These are phyloP conservation scores for Chamaenerion angustifolium DNA, from an alignment of 345 rosid genomes.

Conservation along the genomic window DNA sequence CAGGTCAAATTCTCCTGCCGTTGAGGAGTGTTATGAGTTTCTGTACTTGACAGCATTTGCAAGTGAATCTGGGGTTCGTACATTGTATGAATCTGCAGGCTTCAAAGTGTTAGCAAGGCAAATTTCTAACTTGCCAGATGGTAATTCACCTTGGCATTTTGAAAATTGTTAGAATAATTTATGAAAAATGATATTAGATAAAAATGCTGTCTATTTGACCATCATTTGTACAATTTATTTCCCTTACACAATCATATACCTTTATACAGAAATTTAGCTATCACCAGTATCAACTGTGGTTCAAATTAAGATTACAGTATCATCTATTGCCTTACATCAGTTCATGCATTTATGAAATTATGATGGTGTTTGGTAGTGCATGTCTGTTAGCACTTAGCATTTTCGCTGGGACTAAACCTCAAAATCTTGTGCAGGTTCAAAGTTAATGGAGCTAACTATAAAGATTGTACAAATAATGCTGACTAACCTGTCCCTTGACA, in stretches of 20 bases:
- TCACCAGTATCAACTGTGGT: too few species aligned
- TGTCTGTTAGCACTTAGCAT: background rate
- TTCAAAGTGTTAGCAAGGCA: slow-evolving; percentile 51
- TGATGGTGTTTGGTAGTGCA: too few species aligned
- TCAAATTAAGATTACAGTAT: too few species aligned
- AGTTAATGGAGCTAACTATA: slow-evolving; percentile 53
- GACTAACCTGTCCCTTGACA: slow-evolving; percentile 29
- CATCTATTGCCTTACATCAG: too few species aligned
- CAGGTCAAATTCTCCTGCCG: slow-evolving; percentile 28
- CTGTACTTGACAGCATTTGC: slow-evolving; percentile 54
- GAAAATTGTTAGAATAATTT: background rate
- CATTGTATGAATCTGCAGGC: slow-evolving; percentile 52
- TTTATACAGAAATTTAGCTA: too few species aligned
- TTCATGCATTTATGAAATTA: too few species aligned
- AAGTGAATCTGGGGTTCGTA: slow-evolving; percentile 32
- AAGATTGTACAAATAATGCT: slow-evolving; percentile 47
- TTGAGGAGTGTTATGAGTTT: slow-evolving; percentile 70
- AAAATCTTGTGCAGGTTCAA: slow-evolving; percentile 44
- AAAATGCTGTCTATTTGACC: background rate
- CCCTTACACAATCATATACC: too few species aligned
- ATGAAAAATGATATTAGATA: background rate
- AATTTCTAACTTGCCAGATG: slow-evolving; percentile 44
- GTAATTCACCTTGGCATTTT: slow-evolving; percentile 19
- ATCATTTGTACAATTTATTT: background rate
- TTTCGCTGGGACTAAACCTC: background rate